Base-by-base conservation (phyloP, 129 eudicot genomes). In the Artemisia tridentata region DNA sequence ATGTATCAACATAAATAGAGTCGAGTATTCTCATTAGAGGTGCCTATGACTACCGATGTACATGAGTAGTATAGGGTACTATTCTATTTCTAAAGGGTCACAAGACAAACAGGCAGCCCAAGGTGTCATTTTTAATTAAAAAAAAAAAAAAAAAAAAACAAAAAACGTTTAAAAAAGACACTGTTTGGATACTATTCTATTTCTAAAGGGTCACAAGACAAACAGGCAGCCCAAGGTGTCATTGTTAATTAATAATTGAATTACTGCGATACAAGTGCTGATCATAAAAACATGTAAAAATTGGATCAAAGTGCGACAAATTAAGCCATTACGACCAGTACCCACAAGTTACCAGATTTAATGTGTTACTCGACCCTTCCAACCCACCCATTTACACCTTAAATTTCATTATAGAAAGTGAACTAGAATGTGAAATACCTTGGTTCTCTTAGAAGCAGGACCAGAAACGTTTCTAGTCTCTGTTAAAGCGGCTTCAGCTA, bases 361-460 rank as follows among this genome's bases (percentile, higher is more conserved):
- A 7, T 38, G 45, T 7, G 11, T 38, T 38, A 38, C 45, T 11
- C 11, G 2, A 7, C 10, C 45, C 45, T 38, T 38, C 45, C 45
- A 38, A 38, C 45, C 45, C 45, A 2, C 11, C 45, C 45, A 38
- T 7, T 38, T 38, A 38, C 45, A 38, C 45, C 43, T 38, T 38
- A 8, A 38, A 34, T 8, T 14, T 27, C 3, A 12, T 25, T 0
- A 20, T 60, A 60, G 29, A 23, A 5, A 21, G 19, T 7, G 47
- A 61, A 21, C 9, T 61, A 63, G 18, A 17, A 3, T 9, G 47
- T 17, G 59, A 41, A 59, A 17, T 79, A 80, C 98, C 88, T 87
- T 93, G 78, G 79, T 89, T 73, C 78, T 85, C 83, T 85, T 89
- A 13, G 91, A 68, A 73, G 69, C 81, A 53, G 89, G 43, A 78